phyloP scores from a whole-genome alignment of 129 eudicot genomes.

The sunflower (Helianthus annuus) region DNA sequence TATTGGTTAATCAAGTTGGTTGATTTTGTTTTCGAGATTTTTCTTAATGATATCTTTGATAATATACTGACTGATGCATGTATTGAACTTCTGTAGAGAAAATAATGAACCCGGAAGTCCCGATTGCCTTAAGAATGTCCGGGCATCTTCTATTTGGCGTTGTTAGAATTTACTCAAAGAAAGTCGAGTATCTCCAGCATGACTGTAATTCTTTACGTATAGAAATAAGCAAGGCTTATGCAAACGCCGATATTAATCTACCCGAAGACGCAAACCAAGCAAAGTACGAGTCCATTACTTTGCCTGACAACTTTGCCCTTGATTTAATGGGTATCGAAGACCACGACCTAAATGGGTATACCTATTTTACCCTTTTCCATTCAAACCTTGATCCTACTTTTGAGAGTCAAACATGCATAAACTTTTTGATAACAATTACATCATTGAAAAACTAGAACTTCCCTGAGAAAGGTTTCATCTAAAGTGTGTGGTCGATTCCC shows the following conservation, averaged over 20 bases:
- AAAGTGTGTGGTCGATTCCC: too few relatives aligned
- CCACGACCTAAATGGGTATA: constrained; percentile 43
- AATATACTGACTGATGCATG: not conserved
- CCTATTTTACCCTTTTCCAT: not conserved
- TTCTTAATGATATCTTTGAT: constrained; percentile 1
- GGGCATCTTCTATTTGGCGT: constrained; percentile 92
- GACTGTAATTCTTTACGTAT: constrained; percentile 62
- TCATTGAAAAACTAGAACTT: not conserved
- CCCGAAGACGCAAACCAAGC: constrained; percentile 84
- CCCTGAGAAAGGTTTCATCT: too few relatives aligned
- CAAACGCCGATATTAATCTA: constrained; percentile 58
- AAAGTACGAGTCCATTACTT: constrained; percentile 66
- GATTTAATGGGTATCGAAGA: constrained; percentile 66
- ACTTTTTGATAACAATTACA: too few relatives aligned
- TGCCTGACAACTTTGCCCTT: constrained; percentile 73
- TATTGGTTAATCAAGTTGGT: not conserved
- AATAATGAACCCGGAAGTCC: constrained; percentile 85
- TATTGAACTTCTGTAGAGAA: constrained; percentile 45
- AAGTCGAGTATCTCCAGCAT: constrained; percentile 84
- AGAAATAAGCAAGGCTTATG: constrained; percentile 54
- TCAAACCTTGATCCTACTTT: not conserved
- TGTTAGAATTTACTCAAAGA: constrained; percentile 84
- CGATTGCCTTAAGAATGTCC: constrained; percentile 89
- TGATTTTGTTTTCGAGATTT: not conserved
- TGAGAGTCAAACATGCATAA: too few relatives aligned